Evolutionary conservation across 2,329 filamentous ascomycete species (phyloP), one percentile per base, ranked within the genome.

Genomic region (Coccinonectria pachysandricola): DNA sequence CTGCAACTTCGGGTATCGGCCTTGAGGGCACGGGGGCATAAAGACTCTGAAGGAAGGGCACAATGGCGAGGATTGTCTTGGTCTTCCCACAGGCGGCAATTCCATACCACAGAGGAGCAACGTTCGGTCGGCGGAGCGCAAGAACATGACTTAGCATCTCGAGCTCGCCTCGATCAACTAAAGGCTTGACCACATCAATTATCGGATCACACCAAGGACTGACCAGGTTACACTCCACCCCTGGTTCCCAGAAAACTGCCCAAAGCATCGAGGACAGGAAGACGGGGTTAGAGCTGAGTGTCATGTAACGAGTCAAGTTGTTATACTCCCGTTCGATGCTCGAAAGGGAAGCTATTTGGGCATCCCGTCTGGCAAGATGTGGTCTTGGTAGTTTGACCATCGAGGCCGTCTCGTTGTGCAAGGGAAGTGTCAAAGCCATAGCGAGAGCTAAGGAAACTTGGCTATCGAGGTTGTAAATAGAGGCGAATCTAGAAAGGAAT

Each of bases 211-310:
- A 28, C 21, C 10, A 27, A n/a, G 24, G 15, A 15, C 29, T 31
- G 10, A 30, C 27, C 24, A 31, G 13, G 13, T 31, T 31, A 12
- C 19, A 31, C 13, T 31, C 23, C 14, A 23, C 12, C 9, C 22
- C 26, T 20, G 12, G 18, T 20, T 26, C 30, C 30, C 17, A 32
- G 16, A 28, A 32, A 12, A 32, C 10, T 2, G 11, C 26, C 26
- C 14, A 32, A 29, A 32, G 19, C 13, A 11, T 8, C 20, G 15
- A 32, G 26, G 30, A 32, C 9, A 26, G 30, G 19, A 32, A 32
- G 12, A 23, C 8, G 8, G 26, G 23, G 13, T 23, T 26, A 6
- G 15, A 24, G 15, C 30, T 26, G 10, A 32, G 23, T 12, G 30
- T 32, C 21, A 32, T 32, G 19, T 23, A 26, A 8, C 20, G 26